Conservation (phyloP, 306 rosid species). For the Glycine latifolia region DNA sequence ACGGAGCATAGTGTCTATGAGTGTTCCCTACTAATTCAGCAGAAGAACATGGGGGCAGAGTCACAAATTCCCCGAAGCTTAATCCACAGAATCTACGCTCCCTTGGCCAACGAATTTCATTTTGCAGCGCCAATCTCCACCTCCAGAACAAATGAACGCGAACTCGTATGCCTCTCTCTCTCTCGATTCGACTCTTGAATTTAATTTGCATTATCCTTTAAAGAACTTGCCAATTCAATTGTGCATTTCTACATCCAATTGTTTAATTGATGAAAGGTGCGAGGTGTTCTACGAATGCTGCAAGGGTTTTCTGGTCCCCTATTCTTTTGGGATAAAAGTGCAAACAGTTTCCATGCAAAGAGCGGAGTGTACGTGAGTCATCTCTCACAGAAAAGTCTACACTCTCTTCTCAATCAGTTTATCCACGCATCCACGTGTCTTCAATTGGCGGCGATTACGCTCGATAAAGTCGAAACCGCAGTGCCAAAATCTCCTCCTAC, state of each 20-base stretch:
- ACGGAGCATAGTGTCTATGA: not conserved
- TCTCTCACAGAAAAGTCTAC: constrained; percentile 75
- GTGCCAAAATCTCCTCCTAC: constrained; percentile 66
- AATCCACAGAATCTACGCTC: constrained; percentile 64
- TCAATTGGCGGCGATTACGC: constrained; percentile 58
- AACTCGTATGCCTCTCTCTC: constrained; percentile 61
- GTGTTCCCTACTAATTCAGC: constrained; percentile 29
- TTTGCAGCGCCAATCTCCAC: constrained; percentile 78
- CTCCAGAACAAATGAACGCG: constrained; percentile 69
- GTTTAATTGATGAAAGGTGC: constrained; percentile 64
- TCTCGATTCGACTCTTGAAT: not conserved
- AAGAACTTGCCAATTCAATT: not conserved
- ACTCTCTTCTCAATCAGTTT: constrained; percentile 69
- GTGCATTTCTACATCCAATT: not conserved
- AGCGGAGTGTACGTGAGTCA: constrained; percentile 69
- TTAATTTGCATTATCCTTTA: not conserved
- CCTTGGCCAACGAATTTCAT: constrained; percentile 64
- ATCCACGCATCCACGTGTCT: constrained; percentile 85
- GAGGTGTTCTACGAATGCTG: constrained; percentile 81
- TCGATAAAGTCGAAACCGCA: constrained; percentile 59
- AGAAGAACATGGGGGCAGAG: constrained; percentile 65
- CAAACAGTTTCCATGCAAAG: constrained; percentile 59
- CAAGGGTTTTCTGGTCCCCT: constrained; percentile 85
- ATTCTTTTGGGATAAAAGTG: constrained; percentile 71
- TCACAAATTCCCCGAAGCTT: constrained; percentile 61